These are phyloP conservation scores for Marasmius tenuissimus DNA, from an alignment of 1,284 basidiomycete genomes.

Conservation along the genomic window DNA sequence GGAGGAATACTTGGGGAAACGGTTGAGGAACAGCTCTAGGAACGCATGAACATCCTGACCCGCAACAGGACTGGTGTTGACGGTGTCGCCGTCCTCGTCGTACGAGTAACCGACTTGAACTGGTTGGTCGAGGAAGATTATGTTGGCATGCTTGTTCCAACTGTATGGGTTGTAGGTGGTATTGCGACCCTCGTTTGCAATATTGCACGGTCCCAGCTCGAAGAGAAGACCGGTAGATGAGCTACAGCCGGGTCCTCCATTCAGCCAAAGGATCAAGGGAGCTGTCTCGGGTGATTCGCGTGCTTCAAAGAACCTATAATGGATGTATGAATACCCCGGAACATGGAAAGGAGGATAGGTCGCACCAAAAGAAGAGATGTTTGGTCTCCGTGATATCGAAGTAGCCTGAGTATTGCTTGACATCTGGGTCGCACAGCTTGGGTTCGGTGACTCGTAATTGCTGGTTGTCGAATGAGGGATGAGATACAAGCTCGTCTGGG, in stretches of 20 bases:
- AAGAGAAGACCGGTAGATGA: conserved; percentile 81
- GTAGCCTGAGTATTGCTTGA: conserved; percentile 89
- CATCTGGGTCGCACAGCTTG: conserved; percentile 77
- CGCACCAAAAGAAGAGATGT: conserved; percentile 86
- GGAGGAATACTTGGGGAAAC: conserved; percentile 68
- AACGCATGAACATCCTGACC: conserved; percentile 90
- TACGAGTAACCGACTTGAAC: conserved; percentile 91
- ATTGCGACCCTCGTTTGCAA: conserved; percentile 67
- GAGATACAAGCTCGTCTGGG: conserved; percentile 73
- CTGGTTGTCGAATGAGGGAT: conserved; percentile 70
- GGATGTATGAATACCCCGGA: not conserved
- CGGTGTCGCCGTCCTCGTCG: conserved; percentile 65
- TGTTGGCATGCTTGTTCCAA: conserved; percentile 68
- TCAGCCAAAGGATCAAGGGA: conserved; percentile 88
- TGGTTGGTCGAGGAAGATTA: conserved; percentile 85
- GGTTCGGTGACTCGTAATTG: conserved; percentile 74
- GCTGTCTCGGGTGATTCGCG: conserved; percentile 71
- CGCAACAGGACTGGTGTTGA: conserved; percentile 72
- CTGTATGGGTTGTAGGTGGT: conserved; percentile 74
- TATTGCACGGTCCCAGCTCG: conserved; percentile 85
- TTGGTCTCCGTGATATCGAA: conserved; percentile 85
- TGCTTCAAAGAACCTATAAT: conserved; percentile 80
- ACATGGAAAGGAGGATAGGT: conserved; percentile 5
- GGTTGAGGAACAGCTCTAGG: conserved; percentile 81
- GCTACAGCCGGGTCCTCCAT: conserved; percentile 81